Evolutionary conservation across 164 flowering plant genomes (phyloP), one percentile per base, ranked within the genome.

Genomic region (Umbellularia californica): DNA sequence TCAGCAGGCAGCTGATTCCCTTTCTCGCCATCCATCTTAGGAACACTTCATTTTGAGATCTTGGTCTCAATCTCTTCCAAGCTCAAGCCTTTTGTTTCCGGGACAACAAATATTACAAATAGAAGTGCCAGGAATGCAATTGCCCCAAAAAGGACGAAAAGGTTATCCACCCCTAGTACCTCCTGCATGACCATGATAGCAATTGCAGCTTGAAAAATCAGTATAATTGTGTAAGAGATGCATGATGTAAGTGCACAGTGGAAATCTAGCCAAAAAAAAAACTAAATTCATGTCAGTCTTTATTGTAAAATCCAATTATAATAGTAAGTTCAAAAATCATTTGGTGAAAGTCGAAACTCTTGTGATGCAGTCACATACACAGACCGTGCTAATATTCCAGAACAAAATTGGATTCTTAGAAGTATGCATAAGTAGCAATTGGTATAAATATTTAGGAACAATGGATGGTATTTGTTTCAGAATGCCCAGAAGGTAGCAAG

Each of bases 71-170:
- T 89, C 58, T 89, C 89, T 76, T 89, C 92, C 85, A 89, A 79
- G 78, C 83, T 92, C 83, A 95, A 76, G n/a, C 99, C 98, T 90
- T 95, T 95, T 35, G 98, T 95, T 81, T 93, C 98, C 1, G 99
- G 98, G 63, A 95, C 96, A 24, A 33, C 2, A 35, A 83, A 70
- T 4, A 86, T 58, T 3, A 88, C 86, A 64, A 92, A 95, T 25
- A 85, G 41, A 50, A 95, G 90, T 3, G 98, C 81, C 19, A 86
- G 25, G 82, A 95, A 71, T 15, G 97, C 96, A 74, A 95, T 88
- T 5, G 78, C 94, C 15, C 85, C 97, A 65, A 93, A 95, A 2
- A 95, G 87, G 47, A 93, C 87, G 82, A 92, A 95, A 65, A 95
- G 90, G 76, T 92, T 92, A 3, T 81, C 97, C 2, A 95, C 88